Evolutionary conservation across 805 yeast species (phyloP), one percentile per base, ranked within the genome.

Genomic region (Priceomyces carsonii): DNA sequence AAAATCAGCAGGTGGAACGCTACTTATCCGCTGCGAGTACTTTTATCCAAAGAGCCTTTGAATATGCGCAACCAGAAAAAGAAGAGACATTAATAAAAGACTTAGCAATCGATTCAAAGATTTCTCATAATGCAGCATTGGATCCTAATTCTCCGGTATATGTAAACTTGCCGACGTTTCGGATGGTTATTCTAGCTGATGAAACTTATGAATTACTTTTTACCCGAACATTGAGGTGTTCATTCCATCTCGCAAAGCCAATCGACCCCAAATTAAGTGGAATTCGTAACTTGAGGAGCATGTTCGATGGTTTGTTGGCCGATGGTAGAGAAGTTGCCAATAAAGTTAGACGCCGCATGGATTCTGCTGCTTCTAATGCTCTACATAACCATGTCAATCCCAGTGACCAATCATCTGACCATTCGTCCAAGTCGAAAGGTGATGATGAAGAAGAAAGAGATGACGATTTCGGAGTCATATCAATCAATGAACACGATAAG

Each of bases 111-210:
- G 70, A 64, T 41, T 47, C 57, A 38, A 50, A 38, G 20, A 58
- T 77, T 27, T 69, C 69, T 18, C 88, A 87, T 32, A 88, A 89
- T 53, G 86, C 79, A 4, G 96, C 95, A 0, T 63, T 88, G 24
- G 86, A 88, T 53, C 96, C 96, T 3, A 71, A 75, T 20, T 76
- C 81, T 20, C 95, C 95, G 1, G 79, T 82, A 7, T 78, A 66
- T 39, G 71, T 90, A 34, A 85, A 84, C 35, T 65, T 88, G 12
- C 87, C 98, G 0, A 89, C 96, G 0, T 91, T 91, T 63, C 69
- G 98, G 43, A 91, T 91, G 99, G 95, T 93, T 1, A 66, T 93
- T 5, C 66, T 91, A 5, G 97, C 98, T 0, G 96, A 90, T 56
- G 98, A 89, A 51, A 85, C 96, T 0, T 84, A 88, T 47, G 98